These are phyloP conservation scores for Triticum aestivum DNA, from an alignment of 176 grass and related monocot species.

Conservation along the genomic window DNA sequence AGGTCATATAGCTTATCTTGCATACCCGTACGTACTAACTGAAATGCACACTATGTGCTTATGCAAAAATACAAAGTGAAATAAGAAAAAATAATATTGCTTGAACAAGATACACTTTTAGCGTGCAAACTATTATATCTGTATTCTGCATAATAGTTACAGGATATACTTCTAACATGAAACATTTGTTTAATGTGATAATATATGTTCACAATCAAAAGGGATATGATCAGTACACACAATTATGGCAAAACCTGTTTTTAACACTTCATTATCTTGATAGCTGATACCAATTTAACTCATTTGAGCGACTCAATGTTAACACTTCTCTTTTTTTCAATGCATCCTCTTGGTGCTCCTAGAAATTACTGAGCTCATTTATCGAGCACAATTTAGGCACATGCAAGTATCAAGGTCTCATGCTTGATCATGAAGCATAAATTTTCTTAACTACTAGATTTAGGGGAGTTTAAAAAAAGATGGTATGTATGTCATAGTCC, in stretches of 20 bases:
- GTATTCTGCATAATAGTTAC: not conserved
- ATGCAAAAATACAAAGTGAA: not conserved
- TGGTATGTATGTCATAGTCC: not conserved
- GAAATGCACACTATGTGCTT: slow-evolving; percentile 9
- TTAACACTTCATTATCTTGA: not conserved
- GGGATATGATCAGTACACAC: not conserved
- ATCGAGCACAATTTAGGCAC: not conserved
- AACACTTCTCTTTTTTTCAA: not conserved
- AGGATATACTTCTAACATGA: not conserved
- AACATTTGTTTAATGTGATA: not conserved
- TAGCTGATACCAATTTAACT: not conserved
- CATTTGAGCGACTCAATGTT: not conserved
- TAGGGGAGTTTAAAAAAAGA: not conserved
- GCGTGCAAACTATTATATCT: not conserved
- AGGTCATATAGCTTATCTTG: not conserved
- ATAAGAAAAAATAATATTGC: slow-evolving; percentile 9
- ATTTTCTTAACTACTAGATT: not conserved
- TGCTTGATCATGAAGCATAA: not conserved
- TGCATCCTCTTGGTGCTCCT: not conserved
- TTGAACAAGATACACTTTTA: not conserved
- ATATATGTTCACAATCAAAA: not conserved
- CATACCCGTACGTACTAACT: not conserved
- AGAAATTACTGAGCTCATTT: not conserved
- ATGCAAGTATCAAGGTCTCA: slow-evolving; percentile 1
- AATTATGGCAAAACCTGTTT: not conserved